phyloP scores from a whole-genome alignment of 2,329 filamentous ascomycete genomes.

The Calycina herbarum region DNA sequence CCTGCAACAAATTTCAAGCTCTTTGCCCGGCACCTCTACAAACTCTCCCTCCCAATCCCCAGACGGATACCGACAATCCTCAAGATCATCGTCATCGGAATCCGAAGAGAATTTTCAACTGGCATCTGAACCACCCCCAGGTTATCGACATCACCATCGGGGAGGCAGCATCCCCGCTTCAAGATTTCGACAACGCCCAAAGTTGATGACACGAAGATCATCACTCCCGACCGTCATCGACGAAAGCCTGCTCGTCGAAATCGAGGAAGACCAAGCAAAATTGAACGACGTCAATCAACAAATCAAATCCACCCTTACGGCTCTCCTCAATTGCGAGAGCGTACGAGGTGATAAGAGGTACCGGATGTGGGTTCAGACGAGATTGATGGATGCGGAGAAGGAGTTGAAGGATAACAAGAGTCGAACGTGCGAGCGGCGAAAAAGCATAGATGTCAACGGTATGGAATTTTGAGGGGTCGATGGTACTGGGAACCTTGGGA shows the following conservation, averaged over 20 bases:
- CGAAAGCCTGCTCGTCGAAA: slow-evolving; percentile 25
- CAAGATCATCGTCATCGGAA: slow-evolving; percentile 26
- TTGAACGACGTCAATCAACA: slow-evolving; percentile 51
- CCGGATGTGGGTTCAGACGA: slow-evolving; percentile 51
- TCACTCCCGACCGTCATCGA: slow-evolving; percentile 33
- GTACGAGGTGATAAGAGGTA: slow-evolving; percentile 48
- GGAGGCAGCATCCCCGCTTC: slow-evolving; percentile 15
- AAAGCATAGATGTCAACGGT: background rate
- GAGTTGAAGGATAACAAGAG: slow-evolving; percentile 38
- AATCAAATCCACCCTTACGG: slow-evolving; percentile 54
- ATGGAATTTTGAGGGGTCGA: background rate
- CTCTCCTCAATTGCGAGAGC: slow-evolving; percentile 52
- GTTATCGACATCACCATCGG: slow-evolving; percentile 17
- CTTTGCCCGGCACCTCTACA: slow-evolving; percentile 8
- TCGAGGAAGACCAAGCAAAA: slow-evolving; percentile 37
- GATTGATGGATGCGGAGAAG: slow-evolving; percentile 54
- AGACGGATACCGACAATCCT: slow-evolving; percentile 15
- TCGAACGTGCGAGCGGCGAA: background rate
- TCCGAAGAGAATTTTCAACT: slow-evolving; percentile 17
- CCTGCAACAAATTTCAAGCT: slow-evolving; percentile 29
- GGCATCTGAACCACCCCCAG: slow-evolving; percentile 14
- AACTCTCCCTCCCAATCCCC: slow-evolving; percentile 13
- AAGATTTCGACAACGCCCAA: slow-evolving; percentile 13
- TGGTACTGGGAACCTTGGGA: background rate
- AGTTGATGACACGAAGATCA: slow-evolving; percentile 17